These are phyloP conservation scores for Starmera caribaea DNA, from an alignment of 805 yeast genomes.

Conservation along the genomic window DNA sequence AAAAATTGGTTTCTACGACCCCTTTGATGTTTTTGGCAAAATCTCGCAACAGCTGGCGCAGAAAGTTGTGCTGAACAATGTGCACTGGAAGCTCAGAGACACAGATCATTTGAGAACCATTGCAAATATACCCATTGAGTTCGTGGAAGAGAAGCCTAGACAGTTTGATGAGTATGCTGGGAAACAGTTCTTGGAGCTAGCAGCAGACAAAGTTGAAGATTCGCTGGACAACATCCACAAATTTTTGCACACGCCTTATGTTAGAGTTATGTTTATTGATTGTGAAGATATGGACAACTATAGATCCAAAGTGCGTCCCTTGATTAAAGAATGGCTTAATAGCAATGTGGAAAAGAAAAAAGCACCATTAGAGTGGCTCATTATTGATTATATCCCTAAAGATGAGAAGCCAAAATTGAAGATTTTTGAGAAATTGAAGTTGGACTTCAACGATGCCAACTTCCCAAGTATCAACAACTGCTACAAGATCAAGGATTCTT, in stretches of 20 bases:
- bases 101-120: constrained; percentile 54
- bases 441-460: constrained; percentile 33
- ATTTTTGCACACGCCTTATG: constrained; percentile 32
- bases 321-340: constrained; percentile 73
- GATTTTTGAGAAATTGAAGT: constrained; percentile 41
- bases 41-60: constrained; percentile 33
- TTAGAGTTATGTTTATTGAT: constrained; percentile 60
- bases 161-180: constrained; percentile 10
- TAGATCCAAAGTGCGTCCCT: constrained; percentile 69
- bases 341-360: constrained; percentile 25
- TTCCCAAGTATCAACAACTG: constrained; percentile 21
- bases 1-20: constrained; percentile 60
- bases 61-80: constrained; percentile 47
- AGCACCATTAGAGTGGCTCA: constrained; percentile 50
- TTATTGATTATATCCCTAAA: constrained; percentile 41
- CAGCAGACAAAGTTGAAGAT: not conserved
- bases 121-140: constrained; percentile 41
- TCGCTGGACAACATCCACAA: constrained; percentile 1
- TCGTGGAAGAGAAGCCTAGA: constrained; percentile 49
- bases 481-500: constrained; percentile 23
- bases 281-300: constrained; percentile 65
- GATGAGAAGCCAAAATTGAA: constrained; percentile 35
- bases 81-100: constrained; percentile 55
- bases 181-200: not conserved
- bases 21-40: constrained; percentile 46